Base-by-base conservation (phyloP, 2,329 filamentous ascomycete genomes). In the Capronia epimyces region DNA sequence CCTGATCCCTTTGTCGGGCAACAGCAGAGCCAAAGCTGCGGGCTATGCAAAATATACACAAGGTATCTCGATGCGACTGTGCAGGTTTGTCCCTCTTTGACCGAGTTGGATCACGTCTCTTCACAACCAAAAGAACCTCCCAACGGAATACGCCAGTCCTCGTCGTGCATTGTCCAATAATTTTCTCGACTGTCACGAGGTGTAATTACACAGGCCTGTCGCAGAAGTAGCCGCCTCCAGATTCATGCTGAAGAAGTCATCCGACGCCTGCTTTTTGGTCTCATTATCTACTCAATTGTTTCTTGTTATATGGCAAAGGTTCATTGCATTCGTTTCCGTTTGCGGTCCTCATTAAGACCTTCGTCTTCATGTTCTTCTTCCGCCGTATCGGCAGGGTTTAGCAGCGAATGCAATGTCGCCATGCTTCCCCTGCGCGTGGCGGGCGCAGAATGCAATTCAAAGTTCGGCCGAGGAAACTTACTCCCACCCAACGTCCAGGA, bases 361-460 rank as follows among this genome's bases (percentile, higher is more conserved):
- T 81, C 74, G 51, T 85, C 82, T 63, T 84, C 82, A 40, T 82
- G 81, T 16, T 80, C 78, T 52, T 81, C 68, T 65, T 86, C 83
- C 1, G 78, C 79, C 1, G 82, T 85, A 58, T 84, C 82, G 12
- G 82, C 80, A 4, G 83, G 83, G 59, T 86, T 86, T 1, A 86
- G 72, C 20, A 86, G 66, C 4, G 77, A 81, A 64, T 84, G 81
- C 18, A 84, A 79, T 59, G 82, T 84, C 5, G 83, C 83, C 83
- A 86, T 86, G 62, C 82, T 86, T 21, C 80, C 82, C 53, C 83
- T 74, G 48, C 83, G 71, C 6, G 82, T 86, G n/a, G 80, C 80
- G 2, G 83, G 81, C 0, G 74, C 77, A 3, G 75, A 73, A 32
- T 72, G 76, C 48, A 40, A 60, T 49, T 52, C 60, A 31, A 56